Evolutionary conservation across 148 eudicot species (phyloP).

Genomic region (Vaccinium vitisidaea): DNA sequence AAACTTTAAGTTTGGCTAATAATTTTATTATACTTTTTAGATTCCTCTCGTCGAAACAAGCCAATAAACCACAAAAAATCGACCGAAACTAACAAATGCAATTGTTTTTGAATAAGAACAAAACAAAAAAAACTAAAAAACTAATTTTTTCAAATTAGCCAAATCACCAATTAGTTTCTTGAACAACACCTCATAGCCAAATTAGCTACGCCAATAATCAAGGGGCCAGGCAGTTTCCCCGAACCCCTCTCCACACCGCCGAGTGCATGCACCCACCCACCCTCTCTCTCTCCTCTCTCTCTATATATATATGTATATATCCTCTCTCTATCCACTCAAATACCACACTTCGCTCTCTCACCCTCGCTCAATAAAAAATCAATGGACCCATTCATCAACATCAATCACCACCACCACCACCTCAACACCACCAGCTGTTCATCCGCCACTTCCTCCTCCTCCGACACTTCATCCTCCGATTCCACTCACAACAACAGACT

Average conservation of each 20-base stretch:
- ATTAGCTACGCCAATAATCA: neutral
- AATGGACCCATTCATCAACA: neutral
- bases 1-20: too few relatives aligned
- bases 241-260: constrained; percentile 22
- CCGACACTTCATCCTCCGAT: constrained; percentile 28
- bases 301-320: neutral
- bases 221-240: constrained; percentile 33
- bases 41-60: too few relatives aligned
- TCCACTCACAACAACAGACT: neutral
- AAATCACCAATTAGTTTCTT: too few relatives aligned
- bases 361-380: neutral
- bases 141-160: too few relatives aligned
- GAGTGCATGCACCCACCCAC: constrained; percentile 25
- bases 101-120: too few relatives aligned
- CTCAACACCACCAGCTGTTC: constrained; percentile 19
- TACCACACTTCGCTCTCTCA: neutral
- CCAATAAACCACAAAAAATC: too few relatives aligned
- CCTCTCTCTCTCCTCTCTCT: constrained; percentile 6
- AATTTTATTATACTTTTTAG: too few relatives aligned
- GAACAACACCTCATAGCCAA: too few relatives aligned
- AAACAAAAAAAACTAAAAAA: too few relatives aligned
- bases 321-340: neutral
- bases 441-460: constrained; percentile 23
- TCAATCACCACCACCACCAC: neutral
- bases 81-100: too few relatives aligned